Conservation (phyloP, 139 green algal genomes). For the Coccomyxa sp. region DNA sequence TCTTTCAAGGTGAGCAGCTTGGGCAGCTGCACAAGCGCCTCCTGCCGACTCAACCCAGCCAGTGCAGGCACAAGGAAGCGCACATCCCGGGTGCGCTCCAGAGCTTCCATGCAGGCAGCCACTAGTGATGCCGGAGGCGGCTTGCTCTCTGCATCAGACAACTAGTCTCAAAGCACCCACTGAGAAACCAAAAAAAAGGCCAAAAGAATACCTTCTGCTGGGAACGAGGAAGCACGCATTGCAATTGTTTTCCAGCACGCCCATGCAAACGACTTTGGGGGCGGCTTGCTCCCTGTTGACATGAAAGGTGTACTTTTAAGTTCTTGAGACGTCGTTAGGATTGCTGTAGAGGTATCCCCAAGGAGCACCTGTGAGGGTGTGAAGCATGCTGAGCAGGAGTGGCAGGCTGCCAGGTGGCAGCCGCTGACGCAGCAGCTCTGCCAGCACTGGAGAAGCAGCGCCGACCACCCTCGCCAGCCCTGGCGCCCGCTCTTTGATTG, state of each 20-base stretch:
- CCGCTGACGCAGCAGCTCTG: too few species aligned
- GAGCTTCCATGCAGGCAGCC: slow-evolving; percentile 20
- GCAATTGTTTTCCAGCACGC: not conserved
- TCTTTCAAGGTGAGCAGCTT: not conserved
- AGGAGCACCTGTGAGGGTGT: slow-evolving; percentile 38
- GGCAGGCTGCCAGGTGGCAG: slow-evolving; percentile 20
- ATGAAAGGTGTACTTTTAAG: not conserved
- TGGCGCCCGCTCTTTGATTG: too few species aligned
- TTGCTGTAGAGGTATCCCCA: too few species aligned
- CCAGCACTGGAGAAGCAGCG: too few species aligned
- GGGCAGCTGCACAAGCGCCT: slow-evolving; percentile 1
- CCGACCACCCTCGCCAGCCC: too few species aligned
- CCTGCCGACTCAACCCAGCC: slow-evolving; percentile 14
- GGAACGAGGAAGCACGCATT: not conserved
- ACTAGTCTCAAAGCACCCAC: not conserved
- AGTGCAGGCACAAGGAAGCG: slow-evolving; percentile 35
- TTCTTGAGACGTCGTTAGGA: too few species aligned
- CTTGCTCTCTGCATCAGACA: slow-evolving; percentile 10
- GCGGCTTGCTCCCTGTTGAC: not conserved
- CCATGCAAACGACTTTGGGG: not conserved
- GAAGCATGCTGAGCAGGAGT: slow-evolving; percentile 60
- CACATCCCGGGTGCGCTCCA: slow-evolving; percentile 1
- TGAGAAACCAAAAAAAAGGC: not conserved
- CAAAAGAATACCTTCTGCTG: not conserved
- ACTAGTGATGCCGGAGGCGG: slow-evolving; percentile 35